Evolutionary conservation across 768 basidiomycete genomes (phyloP).

Genomic region (Termitomyces sp.): DNA sequence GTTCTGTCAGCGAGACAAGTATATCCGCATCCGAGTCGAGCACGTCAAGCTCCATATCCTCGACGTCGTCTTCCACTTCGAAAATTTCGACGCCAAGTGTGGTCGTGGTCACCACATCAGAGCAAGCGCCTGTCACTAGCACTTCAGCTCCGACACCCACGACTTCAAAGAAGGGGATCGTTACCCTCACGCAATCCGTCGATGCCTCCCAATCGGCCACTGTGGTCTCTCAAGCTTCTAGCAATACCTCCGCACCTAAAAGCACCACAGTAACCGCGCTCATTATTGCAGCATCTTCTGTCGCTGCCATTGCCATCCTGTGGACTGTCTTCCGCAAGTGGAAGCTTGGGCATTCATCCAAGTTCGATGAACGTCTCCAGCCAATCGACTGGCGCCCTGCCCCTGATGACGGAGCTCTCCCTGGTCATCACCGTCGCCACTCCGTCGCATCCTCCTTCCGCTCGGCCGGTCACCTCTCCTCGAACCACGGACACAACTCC

Average conservation of each 20-base stretch:
- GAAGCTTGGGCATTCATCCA: constrained; percentile 79
- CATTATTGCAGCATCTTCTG: constrained; percentile 63
- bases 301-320: constrained; percentile 67
- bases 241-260: constrained; percentile 25
- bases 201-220: constrained; percentile 25
- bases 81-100: constrained; percentile 1
- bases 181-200: constrained; percentile 27
- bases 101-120: constrained; percentile 16
- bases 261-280: constrained; percentile 55
- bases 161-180: constrained; percentile 16
- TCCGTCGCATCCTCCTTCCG: constrained; percentile 72
- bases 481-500: constrained; percentile 20
- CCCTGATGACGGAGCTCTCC: constrained; percentile 41
- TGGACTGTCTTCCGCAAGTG: constrained; percentile 94
- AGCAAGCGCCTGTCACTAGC: constrained; percentile 10
- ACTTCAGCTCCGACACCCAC: constrained; percentile 19
- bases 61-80: constrained; percentile 3
- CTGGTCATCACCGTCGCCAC: constrained; percentile 45
- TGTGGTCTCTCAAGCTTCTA: constrained; percentile 23
- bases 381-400: constrained; percentile 89
- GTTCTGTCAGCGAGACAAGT: constrained; percentile 3
- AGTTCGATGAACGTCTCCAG: constrained; percentile 80
- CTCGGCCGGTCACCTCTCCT: constrained; percentile 41
- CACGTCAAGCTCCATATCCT: constrained; percentile 6
- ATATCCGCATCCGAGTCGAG: constrained; percentile 4